These are phyloP conservation scores for Pelargonium exstipulatum DNA, from an alignment of 441 rosid species.

Conservation along the genomic window DNA sequence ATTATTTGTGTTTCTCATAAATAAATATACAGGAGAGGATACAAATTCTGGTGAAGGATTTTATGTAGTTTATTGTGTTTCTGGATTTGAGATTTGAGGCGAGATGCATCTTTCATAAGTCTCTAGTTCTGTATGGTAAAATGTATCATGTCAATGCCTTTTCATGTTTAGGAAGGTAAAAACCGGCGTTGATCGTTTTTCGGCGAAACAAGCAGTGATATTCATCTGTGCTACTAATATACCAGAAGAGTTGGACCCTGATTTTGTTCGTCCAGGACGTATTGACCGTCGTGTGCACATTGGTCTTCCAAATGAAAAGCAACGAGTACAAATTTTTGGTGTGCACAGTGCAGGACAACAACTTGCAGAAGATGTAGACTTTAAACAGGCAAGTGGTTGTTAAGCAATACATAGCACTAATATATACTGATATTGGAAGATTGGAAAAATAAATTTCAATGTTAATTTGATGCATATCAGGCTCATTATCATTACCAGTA, in stretches of 20 bases:
- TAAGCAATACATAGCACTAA: neutral
- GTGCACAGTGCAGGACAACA: constrained; percentile 85
- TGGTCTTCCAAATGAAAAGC: constrained; percentile 92
- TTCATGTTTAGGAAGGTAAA: constrained; percentile 63
- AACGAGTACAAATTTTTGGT: constrained; percentile 81
- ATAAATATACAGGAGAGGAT: neutral
- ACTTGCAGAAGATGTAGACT: constrained; percentile 80
- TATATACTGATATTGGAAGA: neutral
- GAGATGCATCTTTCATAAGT: neutral
- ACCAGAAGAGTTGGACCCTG: constrained; percentile 90
- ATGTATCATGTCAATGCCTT: constrained; percentile 18
- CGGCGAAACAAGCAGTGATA: constrained; percentile 93
- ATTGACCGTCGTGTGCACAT: constrained; percentile 91
- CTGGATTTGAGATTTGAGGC: neutral
- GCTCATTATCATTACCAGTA: neutral
- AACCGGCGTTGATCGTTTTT: constrained; percentile 88
- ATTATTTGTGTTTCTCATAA: neutral
- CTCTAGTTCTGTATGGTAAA: constrained; percentile 1
- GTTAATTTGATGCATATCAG: neutral
- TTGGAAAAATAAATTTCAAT: neutral
- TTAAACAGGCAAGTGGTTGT: constrained; percentile 51
- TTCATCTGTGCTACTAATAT: constrained; percentile 98
- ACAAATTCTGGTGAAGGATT: neutral
- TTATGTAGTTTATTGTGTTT: neutral
- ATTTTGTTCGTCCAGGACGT: constrained; percentile 87